phyloP scores from a whole-genome alignment of 2,329 filamentous ascomycete species.

The Neofusicoccum cordaticola region DNA sequence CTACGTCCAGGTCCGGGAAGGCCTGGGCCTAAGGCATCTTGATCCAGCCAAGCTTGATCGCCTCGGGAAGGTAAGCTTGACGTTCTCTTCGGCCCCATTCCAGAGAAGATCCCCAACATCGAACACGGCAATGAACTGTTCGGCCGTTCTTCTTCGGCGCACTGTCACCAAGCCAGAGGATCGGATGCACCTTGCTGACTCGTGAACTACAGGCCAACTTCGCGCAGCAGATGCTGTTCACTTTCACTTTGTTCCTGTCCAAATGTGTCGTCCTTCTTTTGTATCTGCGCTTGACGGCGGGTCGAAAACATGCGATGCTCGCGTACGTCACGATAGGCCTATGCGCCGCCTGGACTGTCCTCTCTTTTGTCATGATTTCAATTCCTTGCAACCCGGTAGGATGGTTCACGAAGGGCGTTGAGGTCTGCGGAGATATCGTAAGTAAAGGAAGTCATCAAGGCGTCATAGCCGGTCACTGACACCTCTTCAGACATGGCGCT shows the following conservation, averaged over 20 bases:
- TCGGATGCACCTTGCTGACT: neutral
- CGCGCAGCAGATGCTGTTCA: constrained; percentile 30
- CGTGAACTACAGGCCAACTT: constrained; percentile 27
- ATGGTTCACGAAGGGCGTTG: constrained; percentile 21
- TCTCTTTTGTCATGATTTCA: constrained; percentile 27
- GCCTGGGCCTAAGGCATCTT: constrained; percentile 24
- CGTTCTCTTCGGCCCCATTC: neutral
- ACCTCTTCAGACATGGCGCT: constrained; percentile 26
- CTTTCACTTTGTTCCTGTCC: constrained; percentile 28
- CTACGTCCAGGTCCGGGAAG: constrained; percentile 26
- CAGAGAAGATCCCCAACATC: constrained; percentile 15
- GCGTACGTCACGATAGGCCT: constrained; percentile 23
- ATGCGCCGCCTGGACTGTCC: constrained; percentile 26
- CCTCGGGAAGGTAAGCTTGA: constrained; percentile 27
- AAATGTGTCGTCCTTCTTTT: constrained; percentile 30
- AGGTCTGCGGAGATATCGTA: constrained; percentile 21
- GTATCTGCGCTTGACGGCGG: constrained; percentile 30
- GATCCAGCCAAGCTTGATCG: constrained; percentile 20
- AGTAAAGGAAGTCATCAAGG: neutral
- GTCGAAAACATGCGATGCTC: constrained; percentile 23
- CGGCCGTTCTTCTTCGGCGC: neutral
- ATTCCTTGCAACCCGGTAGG: constrained; percentile 27
- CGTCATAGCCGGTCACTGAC: neutral
- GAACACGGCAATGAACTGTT: neutral
- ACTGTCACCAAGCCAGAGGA: neutral